Evolutionary conservation across 2,329 filamentous ascomycete genomes (phyloP).

Genomic region (Xylaria sp.): DNA sequence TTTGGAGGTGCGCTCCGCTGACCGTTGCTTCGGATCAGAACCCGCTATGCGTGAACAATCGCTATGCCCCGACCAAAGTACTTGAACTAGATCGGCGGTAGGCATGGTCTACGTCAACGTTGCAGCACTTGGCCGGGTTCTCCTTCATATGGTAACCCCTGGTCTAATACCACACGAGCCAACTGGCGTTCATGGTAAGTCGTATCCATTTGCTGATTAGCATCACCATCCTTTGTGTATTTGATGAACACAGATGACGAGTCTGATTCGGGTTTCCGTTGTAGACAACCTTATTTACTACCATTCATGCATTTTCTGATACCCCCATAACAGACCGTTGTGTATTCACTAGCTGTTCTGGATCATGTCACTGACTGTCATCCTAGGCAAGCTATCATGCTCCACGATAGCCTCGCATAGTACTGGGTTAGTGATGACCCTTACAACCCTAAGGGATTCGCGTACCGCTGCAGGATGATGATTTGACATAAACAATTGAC

Average conservation of each 20-base stretch:
- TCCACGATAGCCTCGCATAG: not conserved
- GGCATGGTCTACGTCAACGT: not conserved
- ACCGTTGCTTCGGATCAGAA: not conserved
- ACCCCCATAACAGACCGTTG: constrained; percentile 9
- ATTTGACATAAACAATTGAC: constrained; percentile 80
- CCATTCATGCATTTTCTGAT: constrained; percentile 58
- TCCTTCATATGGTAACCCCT: not conserved
- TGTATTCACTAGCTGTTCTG: not conserved
- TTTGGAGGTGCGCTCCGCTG: not conserved
- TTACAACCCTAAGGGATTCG: constrained; percentile 13
- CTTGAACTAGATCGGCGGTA: not conserved
- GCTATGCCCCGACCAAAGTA: not conserved
- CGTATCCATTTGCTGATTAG: constrained; percentile 16
- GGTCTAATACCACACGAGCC: not conserved
- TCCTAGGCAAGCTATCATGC: not conserved
- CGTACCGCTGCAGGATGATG: constrained; percentile 64
- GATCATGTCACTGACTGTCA: constrained; percentile 15
- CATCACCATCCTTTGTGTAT: constrained; percentile 37
- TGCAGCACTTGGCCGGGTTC: not conserved
- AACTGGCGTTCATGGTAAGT: constrained; percentile 12
- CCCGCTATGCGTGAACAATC: not conserved
- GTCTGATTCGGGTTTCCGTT: constrained; percentile 66
- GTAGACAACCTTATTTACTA: constrained; percentile 60
- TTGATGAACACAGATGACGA: constrained; percentile 64
- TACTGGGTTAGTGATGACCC: constrained; percentile 9